phyloP scores from a whole-genome alignment of 208 protist species.

The Tritrichomonas foetus region DNA sequence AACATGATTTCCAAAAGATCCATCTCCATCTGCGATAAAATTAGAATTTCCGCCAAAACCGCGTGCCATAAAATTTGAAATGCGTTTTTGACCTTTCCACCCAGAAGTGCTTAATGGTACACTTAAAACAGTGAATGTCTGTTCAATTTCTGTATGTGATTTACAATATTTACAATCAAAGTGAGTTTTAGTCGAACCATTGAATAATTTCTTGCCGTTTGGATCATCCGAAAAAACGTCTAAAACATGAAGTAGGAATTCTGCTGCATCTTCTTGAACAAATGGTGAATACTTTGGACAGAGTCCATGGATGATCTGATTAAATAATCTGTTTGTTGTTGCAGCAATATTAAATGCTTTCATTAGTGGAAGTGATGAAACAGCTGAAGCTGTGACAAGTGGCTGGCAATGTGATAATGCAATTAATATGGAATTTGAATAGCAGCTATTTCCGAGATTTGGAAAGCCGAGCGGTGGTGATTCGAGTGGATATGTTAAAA shows the following conservation, averaged over 20 bases:
- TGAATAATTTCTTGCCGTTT: neutral
- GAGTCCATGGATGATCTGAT: neutral
- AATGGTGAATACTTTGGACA: neutral
- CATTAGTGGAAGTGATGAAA: neutral
- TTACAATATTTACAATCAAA: neutral
- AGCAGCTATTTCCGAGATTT: conserved; percentile 13
- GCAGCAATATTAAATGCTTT: neutral
- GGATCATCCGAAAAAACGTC: neutral
- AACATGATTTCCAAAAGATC: neutral
- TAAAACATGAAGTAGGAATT: neutral
- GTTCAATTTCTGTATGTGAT: no score
- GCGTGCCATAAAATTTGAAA: neutral
- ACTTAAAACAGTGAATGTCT: neutral
- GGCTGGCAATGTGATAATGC: neutral
- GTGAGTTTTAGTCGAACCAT: neutral
- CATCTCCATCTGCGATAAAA: neutral
- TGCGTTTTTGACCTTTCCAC: neutral
- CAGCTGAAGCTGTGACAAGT: neutral
- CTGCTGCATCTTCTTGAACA: neutral
- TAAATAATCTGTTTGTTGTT: neutral
- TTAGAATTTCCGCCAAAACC: neutral
- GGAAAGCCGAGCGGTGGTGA: neutral
- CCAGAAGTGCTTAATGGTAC: neutral
- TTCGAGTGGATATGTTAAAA: neutral
- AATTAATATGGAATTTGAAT: neutral